phyloP scores from a whole-genome alignment of 177 flowering plant genomes.

The Vitis hybrid region DNA sequence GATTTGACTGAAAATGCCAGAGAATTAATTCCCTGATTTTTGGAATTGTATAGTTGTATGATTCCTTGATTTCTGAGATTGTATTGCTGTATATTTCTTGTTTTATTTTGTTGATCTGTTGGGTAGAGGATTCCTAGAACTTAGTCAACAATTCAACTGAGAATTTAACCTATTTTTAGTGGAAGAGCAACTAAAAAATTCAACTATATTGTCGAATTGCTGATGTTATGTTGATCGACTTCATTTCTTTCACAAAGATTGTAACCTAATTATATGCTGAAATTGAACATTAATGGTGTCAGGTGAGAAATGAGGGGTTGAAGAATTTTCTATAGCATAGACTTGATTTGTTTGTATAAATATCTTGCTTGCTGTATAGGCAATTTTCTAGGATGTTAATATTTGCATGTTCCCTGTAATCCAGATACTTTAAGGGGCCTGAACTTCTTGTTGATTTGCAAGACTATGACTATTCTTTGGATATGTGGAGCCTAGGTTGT shows the following conservation, averaged over 20 bases:
- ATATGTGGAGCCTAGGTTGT: conserved; percentile 66
- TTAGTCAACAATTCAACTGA: background rate
- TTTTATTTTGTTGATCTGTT: background rate
- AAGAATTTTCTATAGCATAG: background rate
- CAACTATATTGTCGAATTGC: background rate
- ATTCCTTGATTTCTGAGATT: no score
- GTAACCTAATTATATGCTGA: background rate
- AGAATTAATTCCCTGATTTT: background rate
- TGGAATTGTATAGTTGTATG: background rate
- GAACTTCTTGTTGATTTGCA: conserved; percentile 63
- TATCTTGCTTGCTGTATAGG: background rate
- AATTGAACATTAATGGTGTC: background rate
- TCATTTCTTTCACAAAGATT: background rate
- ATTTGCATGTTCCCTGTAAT: background rate
- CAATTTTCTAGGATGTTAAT: background rate
- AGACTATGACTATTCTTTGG: conserved; percentile 62
- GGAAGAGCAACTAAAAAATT: background rate
- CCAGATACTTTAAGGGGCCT: conserved; percentile 62
- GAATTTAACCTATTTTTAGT: background rate
- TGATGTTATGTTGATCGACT: background rate
- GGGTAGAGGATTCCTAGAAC: background rate
- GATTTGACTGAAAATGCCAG: background rate
- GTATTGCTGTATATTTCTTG: no score
- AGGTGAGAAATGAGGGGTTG: background rate
- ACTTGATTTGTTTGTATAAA: background rate